phyloP scores from a whole-genome alignment of 495 filamentous ascomycete species.

The Cairneyella variabilis region DNA sequence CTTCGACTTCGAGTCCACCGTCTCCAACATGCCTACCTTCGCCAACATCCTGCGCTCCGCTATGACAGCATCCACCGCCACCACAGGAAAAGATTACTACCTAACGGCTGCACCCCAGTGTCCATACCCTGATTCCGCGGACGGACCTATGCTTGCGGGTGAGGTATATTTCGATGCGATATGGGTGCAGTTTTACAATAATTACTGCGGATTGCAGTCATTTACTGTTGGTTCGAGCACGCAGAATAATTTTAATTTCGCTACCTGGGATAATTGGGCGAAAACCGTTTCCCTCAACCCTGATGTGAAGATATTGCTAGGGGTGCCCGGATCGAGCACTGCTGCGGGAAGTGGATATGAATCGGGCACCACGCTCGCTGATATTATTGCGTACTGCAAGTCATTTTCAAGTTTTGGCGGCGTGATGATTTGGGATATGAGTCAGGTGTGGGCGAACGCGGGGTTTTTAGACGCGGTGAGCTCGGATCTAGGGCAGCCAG shows the following conservation, averaged over 20 bases:
- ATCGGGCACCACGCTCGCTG: constrained; percentile 36
- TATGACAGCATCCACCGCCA: constrained; percentile 41
- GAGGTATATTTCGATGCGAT: constrained; percentile 55
- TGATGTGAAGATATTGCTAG: constrained; percentile 61
- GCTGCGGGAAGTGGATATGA: constrained; percentile 60
- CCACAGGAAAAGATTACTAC: constrained; percentile 43
- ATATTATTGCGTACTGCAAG: constrained; percentile 48
- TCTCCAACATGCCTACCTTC: constrained; percentile 43
- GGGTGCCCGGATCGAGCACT: constrained; percentile 57
- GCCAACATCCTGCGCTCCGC: constrained; percentile 40
- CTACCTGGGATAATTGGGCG: constrained; percentile 69
- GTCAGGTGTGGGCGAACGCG: constrained; percentile 53
- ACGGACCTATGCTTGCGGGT: constrained; percentile 49
- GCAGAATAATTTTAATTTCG: constrained; percentile 64
- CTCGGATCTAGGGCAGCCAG: constrained; percentile 7
- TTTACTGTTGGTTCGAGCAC: constrained; percentile 41
- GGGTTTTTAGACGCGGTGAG: constrained; percentile 44
- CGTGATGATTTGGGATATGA: constrained; percentile 71
- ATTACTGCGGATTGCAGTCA: constrained; percentile 54
- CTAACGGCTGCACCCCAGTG: constrained; percentile 57
- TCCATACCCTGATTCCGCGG: constrained; percentile 49
- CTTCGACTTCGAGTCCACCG: constrained; percentile 46
- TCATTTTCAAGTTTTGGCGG: constrained; percentile 60
- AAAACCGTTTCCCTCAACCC: constrained; percentile 55
- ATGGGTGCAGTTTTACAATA: constrained; percentile 62